These are phyloP conservation scores for Hypomontagnella submonticulosa DNA, from an alignment of 495 filamentous ascomycete species.

Conservation along the genomic window DNA sequence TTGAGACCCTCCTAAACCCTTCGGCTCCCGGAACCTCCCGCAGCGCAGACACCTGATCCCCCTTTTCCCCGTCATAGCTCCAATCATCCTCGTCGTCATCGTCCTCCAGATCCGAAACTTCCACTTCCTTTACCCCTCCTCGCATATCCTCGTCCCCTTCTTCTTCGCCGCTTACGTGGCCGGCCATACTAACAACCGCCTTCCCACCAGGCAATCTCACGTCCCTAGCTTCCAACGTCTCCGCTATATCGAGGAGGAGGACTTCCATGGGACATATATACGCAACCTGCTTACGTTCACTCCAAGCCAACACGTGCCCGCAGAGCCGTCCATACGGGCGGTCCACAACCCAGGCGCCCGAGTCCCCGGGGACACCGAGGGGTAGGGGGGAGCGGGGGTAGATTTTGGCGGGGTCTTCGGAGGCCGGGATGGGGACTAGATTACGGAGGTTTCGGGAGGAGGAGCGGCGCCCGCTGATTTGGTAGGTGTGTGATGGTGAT, in stretches of 20 bases:
- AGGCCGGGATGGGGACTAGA: constrained; percentile 16
- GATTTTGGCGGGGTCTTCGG: constrained; percentile 32
- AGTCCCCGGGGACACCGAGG: constrained; percentile 84
- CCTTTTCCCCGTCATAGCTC: constrained; percentile 22
- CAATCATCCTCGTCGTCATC: constrained; percentile 23
- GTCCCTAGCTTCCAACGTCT: constrained; percentile 69
- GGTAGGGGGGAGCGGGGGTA: constrained; percentile 37
- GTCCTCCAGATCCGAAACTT: constrained; percentile 37
- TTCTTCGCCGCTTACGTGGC: constrained; percentile 10
- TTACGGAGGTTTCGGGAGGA: too few species aligned
- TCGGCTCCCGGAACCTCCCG: constrained; percentile 10
- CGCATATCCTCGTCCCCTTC: too few species aligned
- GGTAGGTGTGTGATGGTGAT: constrained; percentile 84
- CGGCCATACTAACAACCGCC: constrained; percentile 31
- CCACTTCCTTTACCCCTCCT: constrained; percentile 10
- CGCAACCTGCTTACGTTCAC: constrained; percentile 74
- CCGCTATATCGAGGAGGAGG: constrained; percentile 82
- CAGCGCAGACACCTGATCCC: constrained; percentile 23
- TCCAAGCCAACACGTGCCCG: constrained; percentile 91
- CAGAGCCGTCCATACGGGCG: constrained; percentile 81
- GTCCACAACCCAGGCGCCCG: constrained; percentile 92
- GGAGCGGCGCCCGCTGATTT: constrained; percentile 65
- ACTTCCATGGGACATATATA: constrained; percentile 97
- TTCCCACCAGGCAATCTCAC: constrained; percentile 64
- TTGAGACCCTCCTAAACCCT: constrained; percentile 5